phyloP scores from a whole-genome alignment of 2,329 filamentous ascomycete species.

The Coniochaeta sp. region DNA sequence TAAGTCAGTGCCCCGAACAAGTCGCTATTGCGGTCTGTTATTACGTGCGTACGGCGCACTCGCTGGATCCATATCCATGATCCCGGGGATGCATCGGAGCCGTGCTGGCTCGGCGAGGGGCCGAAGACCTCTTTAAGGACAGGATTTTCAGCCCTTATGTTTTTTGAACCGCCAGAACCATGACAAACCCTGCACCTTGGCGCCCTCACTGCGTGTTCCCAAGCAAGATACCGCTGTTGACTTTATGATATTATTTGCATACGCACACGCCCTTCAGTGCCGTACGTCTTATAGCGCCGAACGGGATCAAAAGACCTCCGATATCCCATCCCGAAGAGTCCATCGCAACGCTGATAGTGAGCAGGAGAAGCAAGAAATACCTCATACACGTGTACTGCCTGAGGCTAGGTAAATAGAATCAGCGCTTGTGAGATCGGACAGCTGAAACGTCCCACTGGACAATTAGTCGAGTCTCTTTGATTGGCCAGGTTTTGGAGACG shows the following conservation, averaged over 20 bases:
- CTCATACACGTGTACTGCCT: background rate
- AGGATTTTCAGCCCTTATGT: background rate
- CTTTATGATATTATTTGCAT: background rate
- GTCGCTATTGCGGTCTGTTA: conserved; percentile 1
- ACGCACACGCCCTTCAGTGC: background rate
- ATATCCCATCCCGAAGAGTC: background rate
- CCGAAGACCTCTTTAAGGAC: background rate
- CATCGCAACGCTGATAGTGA: background rate
- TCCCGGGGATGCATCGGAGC: conserved; percentile 4
- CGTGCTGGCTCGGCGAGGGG: background rate
- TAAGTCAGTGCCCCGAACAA: background rate
- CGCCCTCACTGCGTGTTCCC: background rate
- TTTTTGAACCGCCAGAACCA: background rate
- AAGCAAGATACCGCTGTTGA: background rate
- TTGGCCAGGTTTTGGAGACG: conserved; percentile 18
- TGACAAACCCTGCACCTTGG: background rate
- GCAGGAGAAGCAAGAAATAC: background rate
- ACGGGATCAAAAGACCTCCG: background rate
- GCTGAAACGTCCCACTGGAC: conserved; percentile 17
- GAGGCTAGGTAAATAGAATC: conserved; percentile 1
- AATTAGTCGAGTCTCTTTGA: conserved; percentile 7
- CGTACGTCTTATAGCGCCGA: background rate
- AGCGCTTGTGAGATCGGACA: conserved; percentile 8
- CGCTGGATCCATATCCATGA: conserved; percentile 6
- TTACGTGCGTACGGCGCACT: conserved; percentile 2